Evolutionary conservation across 139 green algal species (phyloP), one percentile per base, ranked within the genome.

Genomic region (Picocystis salinarum): DNA sequence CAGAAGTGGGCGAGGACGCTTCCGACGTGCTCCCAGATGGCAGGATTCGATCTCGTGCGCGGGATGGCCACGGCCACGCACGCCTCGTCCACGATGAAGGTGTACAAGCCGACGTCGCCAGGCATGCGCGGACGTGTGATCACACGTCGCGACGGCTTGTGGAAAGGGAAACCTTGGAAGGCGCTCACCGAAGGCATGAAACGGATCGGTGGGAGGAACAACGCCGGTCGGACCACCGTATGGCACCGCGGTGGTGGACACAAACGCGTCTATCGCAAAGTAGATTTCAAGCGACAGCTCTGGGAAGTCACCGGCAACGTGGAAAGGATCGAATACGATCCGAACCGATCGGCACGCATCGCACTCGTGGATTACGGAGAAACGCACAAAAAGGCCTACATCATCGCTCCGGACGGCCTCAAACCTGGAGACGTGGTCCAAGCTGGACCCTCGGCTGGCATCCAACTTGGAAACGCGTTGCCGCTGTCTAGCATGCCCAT

Each of bases 311-410:
- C 24, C 18, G 69, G 61, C 3, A 40, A 72, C 11, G 77, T 95
- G 45, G 50, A 91, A 60, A 62, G 85, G 0, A 53, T 96, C 5
- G 85, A 96, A 53, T 80, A 85, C 45, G 85, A 96, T 56, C 85
- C 85, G n/a, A 88, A 87, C 55, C 60, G 85, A 22, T 73, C 56
- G 20, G 79, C 72, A 6, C 76, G 70, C 48, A 84, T 96, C 23
- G 85, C 78, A 15, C 69, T 94, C 7, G 42, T 90, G 10, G 56
- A 75, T 30, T 76, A 88, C 45, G 45, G 58, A 1, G 30, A 6
- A 4, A 48, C 44, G 27, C 25, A 31, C 1, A 17, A 30, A 2
- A 63, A 62, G 45, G 48, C 46, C 4, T 94, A 94, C 62, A 60
- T 90, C 22, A 42, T 94, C 24, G 82, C 82, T 0, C 73, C 82